Evolutionary conservation across 163 green algal genomes (phyloP), one percentile per base, ranked within the genome.

Genomic region (Chlamydomonas reinhardtii): DNA sequence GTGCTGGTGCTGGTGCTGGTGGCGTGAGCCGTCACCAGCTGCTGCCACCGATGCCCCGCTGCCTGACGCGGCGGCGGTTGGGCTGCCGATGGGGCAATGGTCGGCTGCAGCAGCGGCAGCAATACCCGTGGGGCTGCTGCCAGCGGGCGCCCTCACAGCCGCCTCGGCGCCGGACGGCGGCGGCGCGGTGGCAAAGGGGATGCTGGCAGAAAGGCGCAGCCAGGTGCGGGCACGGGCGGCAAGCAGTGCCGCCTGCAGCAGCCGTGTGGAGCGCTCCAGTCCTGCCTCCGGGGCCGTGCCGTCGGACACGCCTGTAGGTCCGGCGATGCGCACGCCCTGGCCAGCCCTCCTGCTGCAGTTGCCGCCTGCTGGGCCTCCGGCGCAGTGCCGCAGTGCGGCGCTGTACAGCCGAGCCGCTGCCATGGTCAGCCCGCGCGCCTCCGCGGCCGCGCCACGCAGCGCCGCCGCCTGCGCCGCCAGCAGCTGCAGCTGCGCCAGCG

Each of bases 381-480:
- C 20, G 19, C 31, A 31, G 15, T 76, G 48, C 25, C 37, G 34
- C 31, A 85, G 79, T 34, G 79, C 79, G 20, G 34, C 14, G 12
- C 77, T 54, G 52, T 85, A 85, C 32, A 32, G 32, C 22, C 79
- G 32, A 2, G 39, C 39, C 15, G 79, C 79, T 0, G 52, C 68
- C 22, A 72, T 32, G 66, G 78, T 15, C 16, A 73, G 66, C 1
- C 68, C 79, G 2, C 68, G 48, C 32, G 39, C 79, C 68, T 85
- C 79, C 52, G 32, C 32, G 48, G 61, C 79, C 17, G 68, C 79
- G 20, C 79, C 79, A 15, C 39, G 79, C 68, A 85, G 79, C 34
- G 79, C 79, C 31, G 61, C 5, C 12, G 79, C 79, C 66, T 85
- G 68, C 68, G 48, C 79, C 52, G 61, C 66, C 31, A 85, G 43